Evolutionary conservation across 2,329 filamentous ascomycete genomes (phyloP), one percentile per base, ranked within the genome.

Genomic region (Hirsutella rhossiliensis): DNA sequence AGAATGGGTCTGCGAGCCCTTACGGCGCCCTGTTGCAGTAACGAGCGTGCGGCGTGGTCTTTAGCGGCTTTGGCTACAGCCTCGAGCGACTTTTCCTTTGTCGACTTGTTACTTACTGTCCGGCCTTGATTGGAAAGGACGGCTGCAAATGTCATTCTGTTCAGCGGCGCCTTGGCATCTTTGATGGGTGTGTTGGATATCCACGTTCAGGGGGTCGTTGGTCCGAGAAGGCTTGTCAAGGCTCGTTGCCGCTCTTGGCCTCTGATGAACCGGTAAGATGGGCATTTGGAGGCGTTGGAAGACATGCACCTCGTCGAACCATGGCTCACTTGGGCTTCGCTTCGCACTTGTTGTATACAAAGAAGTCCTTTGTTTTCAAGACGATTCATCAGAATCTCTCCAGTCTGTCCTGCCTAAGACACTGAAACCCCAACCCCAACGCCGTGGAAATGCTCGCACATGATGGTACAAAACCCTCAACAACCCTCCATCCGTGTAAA

Each of bases 1-100:
- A 63, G 44, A 53, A 29, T 12, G 11, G 40, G 30, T 3, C 52
- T 53, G 47, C 48, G 34, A 29, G 29, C 27, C 13, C 12, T 20
- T 38, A 40, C 36, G 41, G 29, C 31, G 37, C 38, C 44, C 38
- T 38, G 44, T 39, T 31, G 42, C 39, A 46, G 32, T 40, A 20
- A 44, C 20, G 42, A 41, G 19, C 43, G 19, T 43, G 43, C 11
- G 27, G 30, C 29, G 20, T n/a, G 28, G 23, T 18, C 36, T 17
- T 17, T 18, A 28, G 40, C 23, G 34, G 32, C 18, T 11, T 20
- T 29, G 31, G n/a, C 3, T 9, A 11, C 9, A 17, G 19, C 38
- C 18, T 9, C 38, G 38, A 23, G 9, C 23, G 23, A 27, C 11
- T 23, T 15, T 28, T 28, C 23, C 34, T 37, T 17, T 18, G 17